phyloP scores from a whole-genome alignment of 352 stramenopile species.

The Pythium periplocum region DNA sequence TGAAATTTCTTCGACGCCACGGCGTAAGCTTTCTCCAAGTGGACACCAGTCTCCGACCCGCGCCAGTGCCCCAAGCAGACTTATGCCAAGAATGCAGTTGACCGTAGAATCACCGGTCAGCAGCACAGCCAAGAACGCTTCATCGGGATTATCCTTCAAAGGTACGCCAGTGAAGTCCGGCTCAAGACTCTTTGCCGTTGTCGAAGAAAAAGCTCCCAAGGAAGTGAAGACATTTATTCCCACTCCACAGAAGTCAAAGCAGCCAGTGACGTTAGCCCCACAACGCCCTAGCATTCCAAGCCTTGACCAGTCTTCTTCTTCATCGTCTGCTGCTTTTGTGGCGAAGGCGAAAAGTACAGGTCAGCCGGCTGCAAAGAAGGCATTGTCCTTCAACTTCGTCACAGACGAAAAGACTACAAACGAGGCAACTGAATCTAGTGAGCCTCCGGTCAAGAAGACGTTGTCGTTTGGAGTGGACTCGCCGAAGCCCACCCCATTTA shows the following conservation, averaged over 20 bases:
- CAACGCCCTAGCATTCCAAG: slow-evolving; percentile 37
- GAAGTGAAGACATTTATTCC: slow-evolving; percentile 44
- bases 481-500: too few species aligned
- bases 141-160: slow-evolving; percentile 50
- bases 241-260: slow-evolving; percentile 34
- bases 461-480: slow-evolving; percentile 11
- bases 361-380: too few species aligned
- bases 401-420: background rate
- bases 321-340: too few species aligned
- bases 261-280: slow-evolving; percentile 27
- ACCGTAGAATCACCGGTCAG: slow-evolving; percentile 64
- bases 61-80: slow-evolving; percentile 53
- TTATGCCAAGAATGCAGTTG: slow-evolving; percentile 64
- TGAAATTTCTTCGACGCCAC: slow-evolving; percentile 40
- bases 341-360: too few species aligned
- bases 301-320: background rate
- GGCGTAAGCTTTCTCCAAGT: slow-evolving; percentile 23
- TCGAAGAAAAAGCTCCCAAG: slow-evolving; percentile 55
- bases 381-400: too few species aligned
- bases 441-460: slow-evolving; percentile 6
- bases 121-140: slow-evolving; percentile 28
- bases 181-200: slow-evolving; percentile 50
- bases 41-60: slow-evolving; percentile 21
- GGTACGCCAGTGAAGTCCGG: slow-evolving; percentile 44
- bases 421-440: slow-evolving; percentile 7